phyloP scores from a whole-genome alignment of 2,329 filamentous ascomycete genomes.

The Fusarium protoensiforme region DNA sequence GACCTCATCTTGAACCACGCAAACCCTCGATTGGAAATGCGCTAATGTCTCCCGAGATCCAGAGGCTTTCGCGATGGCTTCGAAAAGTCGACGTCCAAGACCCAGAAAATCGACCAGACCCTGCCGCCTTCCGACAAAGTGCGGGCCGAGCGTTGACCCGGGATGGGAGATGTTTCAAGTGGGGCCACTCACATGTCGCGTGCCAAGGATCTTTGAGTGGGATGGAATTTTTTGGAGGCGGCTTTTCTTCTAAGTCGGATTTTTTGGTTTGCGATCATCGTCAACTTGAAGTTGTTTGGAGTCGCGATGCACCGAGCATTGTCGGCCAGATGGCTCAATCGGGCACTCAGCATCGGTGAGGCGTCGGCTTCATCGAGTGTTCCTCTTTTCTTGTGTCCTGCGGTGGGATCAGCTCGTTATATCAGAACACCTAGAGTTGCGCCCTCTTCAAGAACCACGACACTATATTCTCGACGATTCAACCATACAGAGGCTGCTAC shows the following conservation, averaged over 20 bases:
- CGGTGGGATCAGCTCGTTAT: conserved; percentile 44
- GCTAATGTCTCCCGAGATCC: conserved; percentile 19
- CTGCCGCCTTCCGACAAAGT: conserved; percentile 30
- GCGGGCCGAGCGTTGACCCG: conserved; percentile 45
- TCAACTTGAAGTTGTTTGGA: conserved; percentile 1
- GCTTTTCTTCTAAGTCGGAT: conserved; percentile 25
- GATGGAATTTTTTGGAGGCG: conserved; percentile 39
- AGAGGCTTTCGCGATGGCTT: conserved; percentile 34
- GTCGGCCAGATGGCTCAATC: conserved; percentile 55
- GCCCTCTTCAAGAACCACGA: conserved; percentile 14
- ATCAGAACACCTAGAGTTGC: conserved; percentile 15
- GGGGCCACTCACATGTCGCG: conserved; percentile 23
- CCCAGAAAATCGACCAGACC: conserved; percentile 44
- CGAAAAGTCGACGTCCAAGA: conserved; percentile 40
- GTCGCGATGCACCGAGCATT: conserved; percentile 57
- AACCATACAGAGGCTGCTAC: conserved; percentile 43
- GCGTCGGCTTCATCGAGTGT: conserved; percentile 50
- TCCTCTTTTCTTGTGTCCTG: conserved; percentile 62
- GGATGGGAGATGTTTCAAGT: conserved; percentile 25
- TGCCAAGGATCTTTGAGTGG: conserved; percentile 18
- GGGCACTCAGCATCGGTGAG: conserved; percentile 56
- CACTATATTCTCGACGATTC: conserved; percentile 35
- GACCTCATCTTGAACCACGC: conserved; percentile 50
- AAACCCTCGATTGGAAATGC: conserved; percentile 26
- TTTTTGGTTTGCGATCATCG: conserved; percentile 6